These are phyloP conservation scores for Chlamydomonas eustigma DNA, from an alignment of 139 green algal genomes.

Conservation along the genomic window DNA sequence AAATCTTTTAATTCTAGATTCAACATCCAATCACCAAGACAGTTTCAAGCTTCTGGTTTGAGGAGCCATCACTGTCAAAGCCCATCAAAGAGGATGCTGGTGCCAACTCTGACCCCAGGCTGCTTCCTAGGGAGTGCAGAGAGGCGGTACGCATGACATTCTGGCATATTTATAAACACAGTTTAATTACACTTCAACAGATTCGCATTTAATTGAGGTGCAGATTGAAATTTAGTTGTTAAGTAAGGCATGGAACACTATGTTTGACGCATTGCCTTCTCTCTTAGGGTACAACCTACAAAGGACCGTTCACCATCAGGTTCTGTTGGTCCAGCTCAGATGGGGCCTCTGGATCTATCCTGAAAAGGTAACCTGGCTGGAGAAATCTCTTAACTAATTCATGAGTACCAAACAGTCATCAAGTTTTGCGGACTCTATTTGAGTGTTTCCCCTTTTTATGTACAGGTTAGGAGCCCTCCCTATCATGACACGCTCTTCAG, in stretches of 20 bases:
- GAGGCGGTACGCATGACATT: slow-evolving; percentile 61
- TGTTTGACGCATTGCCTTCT: too few relatives aligned
- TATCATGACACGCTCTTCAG: slow-evolving; percentile 80
- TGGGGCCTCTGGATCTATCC: slow-evolving; percentile 12
- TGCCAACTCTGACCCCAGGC: slow-evolving; percentile 30
- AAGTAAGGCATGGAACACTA: too few relatives aligned
- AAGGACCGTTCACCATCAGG: slow-evolving; percentile 56
- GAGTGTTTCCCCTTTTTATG: slow-evolving; percentile 22
- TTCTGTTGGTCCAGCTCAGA: slow-evolving; percentile 49
- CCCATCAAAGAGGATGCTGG: slow-evolving; percentile 53
- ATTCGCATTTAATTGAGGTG: too few relatives aligned
- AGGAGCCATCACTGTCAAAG: slow-evolving; percentile 44
- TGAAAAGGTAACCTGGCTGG: slow-evolving; percentile 20
- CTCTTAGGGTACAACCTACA: slow-evolving; percentile 76
- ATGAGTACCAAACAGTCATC: too few relatives aligned
- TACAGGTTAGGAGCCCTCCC: slow-evolving; percentile 67
- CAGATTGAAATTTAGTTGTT: too few relatives aligned
- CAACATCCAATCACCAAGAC: slow-evolving; percentile 41
- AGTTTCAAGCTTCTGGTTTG: slow-evolving; percentile 61
- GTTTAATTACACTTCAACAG: too few relatives aligned
- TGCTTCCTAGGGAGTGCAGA: slow-evolving; percentile 77
- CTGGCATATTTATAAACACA: too few relatives aligned
- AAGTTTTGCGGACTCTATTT: too few relatives aligned
- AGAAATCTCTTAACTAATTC: too few relatives aligned
- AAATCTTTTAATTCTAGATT: too few relatives aligned